A percentile compares a stretch with the other conserved stretches of the same genome.
Conservation (phyloP, 2,329 filamentous ascomycete species). For the Beauveria sp. region DNA sequence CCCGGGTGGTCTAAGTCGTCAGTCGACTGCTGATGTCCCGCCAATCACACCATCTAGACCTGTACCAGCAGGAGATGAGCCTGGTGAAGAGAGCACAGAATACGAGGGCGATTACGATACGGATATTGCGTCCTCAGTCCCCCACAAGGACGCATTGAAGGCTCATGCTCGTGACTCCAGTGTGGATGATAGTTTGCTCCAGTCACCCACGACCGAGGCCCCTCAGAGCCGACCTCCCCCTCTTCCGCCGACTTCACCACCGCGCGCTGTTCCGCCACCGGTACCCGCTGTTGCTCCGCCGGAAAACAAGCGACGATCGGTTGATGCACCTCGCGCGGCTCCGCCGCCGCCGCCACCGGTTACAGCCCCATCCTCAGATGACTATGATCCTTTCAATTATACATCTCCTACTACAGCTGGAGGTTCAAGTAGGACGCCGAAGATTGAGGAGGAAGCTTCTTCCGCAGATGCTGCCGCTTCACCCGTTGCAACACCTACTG, state of each 20-base stretch:
- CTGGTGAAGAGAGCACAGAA: constrained; percentile 76
- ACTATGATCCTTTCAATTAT: constrained; percentile 63
- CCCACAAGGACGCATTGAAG: constrained; percentile 88
- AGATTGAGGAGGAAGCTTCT: constrained; percentile 39
- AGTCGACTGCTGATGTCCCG: constrained; percentile 50
- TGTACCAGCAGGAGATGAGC: constrained; percentile 48
- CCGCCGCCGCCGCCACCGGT: constrained; percentile 57
- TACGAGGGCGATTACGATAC: constrained; percentile 98
- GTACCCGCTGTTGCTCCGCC: constrained; percentile 53
- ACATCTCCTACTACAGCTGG: constrained; percentile 26
- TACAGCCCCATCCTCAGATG: constrained; percentile 44
- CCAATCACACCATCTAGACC: constrained; percentile 34
- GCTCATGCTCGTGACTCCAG: constrained; percentile 71
- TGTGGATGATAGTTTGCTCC: constrained; percentile 60
- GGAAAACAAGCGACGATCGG: constrained; percentile 51
- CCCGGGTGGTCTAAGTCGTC: constrained; percentile 44
- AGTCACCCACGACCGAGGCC: constrained; percentile 42
- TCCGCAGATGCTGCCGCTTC: constrained; percentile 41
- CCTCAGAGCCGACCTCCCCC: constrained; percentile 47
- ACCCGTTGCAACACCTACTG: constrained; percentile 33
- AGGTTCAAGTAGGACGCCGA: constrained; percentile 28
- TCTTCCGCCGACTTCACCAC: constrained; percentile 44
- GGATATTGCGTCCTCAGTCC: constrained; percentile 88
- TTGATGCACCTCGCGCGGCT: constrained; percentile 62
- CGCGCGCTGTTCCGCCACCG: constrained; percentile 56